Base-by-base conservation (phyloP, 345 rosid genomes). In the Bretschneidera sinensis region DNA sequence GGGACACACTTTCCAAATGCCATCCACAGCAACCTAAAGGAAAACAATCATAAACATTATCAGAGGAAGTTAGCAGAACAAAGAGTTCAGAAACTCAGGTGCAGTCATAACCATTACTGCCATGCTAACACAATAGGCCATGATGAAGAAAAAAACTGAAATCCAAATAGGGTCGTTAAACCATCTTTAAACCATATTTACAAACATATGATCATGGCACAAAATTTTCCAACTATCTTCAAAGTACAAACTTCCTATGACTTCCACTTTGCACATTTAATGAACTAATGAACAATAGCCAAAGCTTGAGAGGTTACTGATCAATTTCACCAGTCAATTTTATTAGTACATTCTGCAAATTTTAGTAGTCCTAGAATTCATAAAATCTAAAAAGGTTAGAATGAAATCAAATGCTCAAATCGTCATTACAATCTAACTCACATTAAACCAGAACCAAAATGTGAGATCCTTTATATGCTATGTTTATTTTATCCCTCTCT, bases 1-100 rank as follows among this genome's bases (percentile, higher is more conserved):
- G 22, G 96, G 95, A 74, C 99, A 95, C 23, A 63, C 77, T 76
- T 85, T 91, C 99, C 99, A 95, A 64, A 71, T 75, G 66, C 95
- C 99, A 74, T 91, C 99, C 63, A 95, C 99, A 59, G 99, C 95
- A 78, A 95, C 88, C 99, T 95, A 70, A 57, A 68, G 59, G 28
- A 62, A 34, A 39, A 53, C 22, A 39, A 17, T 21, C 24, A 64
- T 17, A 24, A 66, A 21, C 16, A 74, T 21, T 55, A 1, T 24
- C 4, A 1, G 18, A 59, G 62, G 13, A 39, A 39, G 45, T 4
- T 13, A 1, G 15, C 45, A 39, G 59, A n/a, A 19, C 43, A 43
- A 48, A 62, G 17, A 56, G 21, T 31, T 22, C 25, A 48, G 19
- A 61, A 23, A 52, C 28, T 52, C 21, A 60, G 21, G 11, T 24